Evolutionary conservation across 495 filamentous ascomycete species (phyloP), one percentile per base, ranked within the genome.

Genomic region (Endocarpon pusillum): DNA sequence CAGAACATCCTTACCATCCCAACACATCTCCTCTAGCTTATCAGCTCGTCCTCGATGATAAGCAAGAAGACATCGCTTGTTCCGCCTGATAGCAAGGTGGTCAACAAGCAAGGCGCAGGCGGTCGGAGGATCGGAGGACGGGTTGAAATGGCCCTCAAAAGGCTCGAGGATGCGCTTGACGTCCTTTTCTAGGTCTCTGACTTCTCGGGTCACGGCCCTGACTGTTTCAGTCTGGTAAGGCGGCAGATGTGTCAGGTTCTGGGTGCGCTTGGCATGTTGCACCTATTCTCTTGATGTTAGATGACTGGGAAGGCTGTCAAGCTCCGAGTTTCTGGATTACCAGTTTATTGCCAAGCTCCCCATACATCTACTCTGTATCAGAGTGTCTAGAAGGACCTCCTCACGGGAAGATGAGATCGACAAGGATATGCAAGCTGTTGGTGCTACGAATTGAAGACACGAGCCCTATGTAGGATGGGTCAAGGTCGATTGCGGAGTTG

Each of bases 261-360:
- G 82, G 23, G 85, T 94, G 42, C 91, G 73, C 66, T 96, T 96
- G 52, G 87, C 91, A 59, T 99, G 83, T 68, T 89, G 84, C 42
- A 86, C 83, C 86, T 94, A 45, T 35, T 20, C 26, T 26, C 1
- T 29, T 16, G 15, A 32, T 8, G n/a, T 37, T 21, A 21, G 26
- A 24, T 5, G 12, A 14, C 7, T 5, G 23, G 8, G 12, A 25
- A 12, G n/a, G n/a, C n/a, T n/a, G n/a, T n/a, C n/a, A n/a, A 25
- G 8, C 23, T 16, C 14, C 34, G 17, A 18, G 22, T 5, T 18
- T 28, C 32, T 21, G 36, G 54, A 61, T 14, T 53, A 82, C 77
- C 48, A 87, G 52, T 55, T 93, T 94, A 49, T 83, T 84, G 21
- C 79, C 83, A 23, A 83, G 58, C 49, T 94, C 86, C 40, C 86